Base-by-base conservation (phyloP, 1,284 basidiomycete species). In the Peniophora sp. region DNA sequence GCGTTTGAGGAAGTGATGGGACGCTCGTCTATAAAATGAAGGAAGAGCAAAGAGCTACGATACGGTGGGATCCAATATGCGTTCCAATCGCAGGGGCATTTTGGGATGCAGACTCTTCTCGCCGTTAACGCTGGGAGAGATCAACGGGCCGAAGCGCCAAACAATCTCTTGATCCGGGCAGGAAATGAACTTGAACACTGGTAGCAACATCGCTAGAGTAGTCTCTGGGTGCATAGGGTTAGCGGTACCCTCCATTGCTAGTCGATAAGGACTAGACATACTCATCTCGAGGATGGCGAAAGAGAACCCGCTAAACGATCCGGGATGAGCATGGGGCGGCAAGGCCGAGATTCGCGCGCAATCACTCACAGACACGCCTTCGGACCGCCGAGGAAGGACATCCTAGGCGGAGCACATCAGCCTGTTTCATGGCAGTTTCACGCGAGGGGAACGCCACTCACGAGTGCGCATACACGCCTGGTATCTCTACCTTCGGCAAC, bases 271-370 rank as follows among this genome's bases (percentile, higher is more conserved):
- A 3, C 8, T 10, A 10, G 14, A n/a, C 43, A 20, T 22, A 45
- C 43, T 45, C 43, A 45, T 10, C 23, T 54, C 53, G 5, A 54
- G 45, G 18, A 52, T 47, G 6, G 51, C 51, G 47, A 54, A 54
- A 34, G 49, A 52, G 45, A 54, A 54, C 8, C 53, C 53, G 23
- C 53, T 54, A 14, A 27, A 22, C 8, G 43, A 20, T 22, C 18
- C 23, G 23, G 3, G 18, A 63, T 55, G 43, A 51, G 44, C 1
- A 64, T 47, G 5, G 9, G 23, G 6, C 8, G 10, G 22, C 9
- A n/a, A 10, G 23, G n/a, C 17, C 8, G 5, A 15, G 14, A 22
- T 15, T 6, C 3, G 8, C 9, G 18, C 14, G n/a, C 14, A 23
- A 24, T 15, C 24, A 47, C 54, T 24, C 17, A 49, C 47, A 49